Conservation (phyloP, 257 asterid genomes). For the Plantago major region DNA sequence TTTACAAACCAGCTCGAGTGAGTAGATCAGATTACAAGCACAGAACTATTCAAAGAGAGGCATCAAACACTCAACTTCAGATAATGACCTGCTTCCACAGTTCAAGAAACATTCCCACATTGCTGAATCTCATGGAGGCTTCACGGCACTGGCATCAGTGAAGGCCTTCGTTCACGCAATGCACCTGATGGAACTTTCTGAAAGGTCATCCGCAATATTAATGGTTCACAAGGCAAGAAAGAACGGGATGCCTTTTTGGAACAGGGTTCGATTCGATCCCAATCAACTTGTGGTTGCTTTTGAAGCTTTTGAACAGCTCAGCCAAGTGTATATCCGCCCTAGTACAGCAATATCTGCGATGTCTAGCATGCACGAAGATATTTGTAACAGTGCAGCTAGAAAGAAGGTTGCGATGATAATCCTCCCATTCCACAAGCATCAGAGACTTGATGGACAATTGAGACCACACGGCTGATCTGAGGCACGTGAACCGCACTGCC, state of each 20-base stretch:
- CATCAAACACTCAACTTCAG: constrained; percentile 23
- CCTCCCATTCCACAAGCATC: constrained; percentile 49
- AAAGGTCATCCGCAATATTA: constrained; percentile 42
- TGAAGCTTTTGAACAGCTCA: constrained; percentile 41
- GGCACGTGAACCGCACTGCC: constrained; percentile 45
- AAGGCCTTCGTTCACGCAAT: constrained; percentile 42
- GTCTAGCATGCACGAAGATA: constrained; percentile 46
- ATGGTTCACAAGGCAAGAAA: constrained; percentile 48
- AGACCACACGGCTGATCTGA: constrained; percentile 32
- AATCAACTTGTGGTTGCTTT: constrained; percentile 40
- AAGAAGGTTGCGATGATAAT: constrained; percentile 45
- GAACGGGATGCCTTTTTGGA: constrained; percentile 38
- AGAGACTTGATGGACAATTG: constrained; percentile 40
- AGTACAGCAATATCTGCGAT: constrained; percentile 43
- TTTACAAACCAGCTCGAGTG: constrained; percentile 44
- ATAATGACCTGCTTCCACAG: constrained; percentile 31
- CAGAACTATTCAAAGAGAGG: constrained; percentile 36
- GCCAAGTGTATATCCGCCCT: constrained; percentile 42
- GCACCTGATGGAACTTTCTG: constrained; percentile 52
- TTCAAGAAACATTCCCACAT: constrained; percentile 29
- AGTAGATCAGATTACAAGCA: constrained; percentile 34
- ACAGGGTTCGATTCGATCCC: constrained; percentile 18
- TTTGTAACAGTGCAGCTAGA: constrained; percentile 31
- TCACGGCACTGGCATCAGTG: constrained; percentile 39
- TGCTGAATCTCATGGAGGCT: constrained; percentile 51